Evolutionary conservation across 75 land plant species (phyloP), one percentile per base, ranked within the genome.

Genomic region (Pseudotsuga menziesii): DNA sequence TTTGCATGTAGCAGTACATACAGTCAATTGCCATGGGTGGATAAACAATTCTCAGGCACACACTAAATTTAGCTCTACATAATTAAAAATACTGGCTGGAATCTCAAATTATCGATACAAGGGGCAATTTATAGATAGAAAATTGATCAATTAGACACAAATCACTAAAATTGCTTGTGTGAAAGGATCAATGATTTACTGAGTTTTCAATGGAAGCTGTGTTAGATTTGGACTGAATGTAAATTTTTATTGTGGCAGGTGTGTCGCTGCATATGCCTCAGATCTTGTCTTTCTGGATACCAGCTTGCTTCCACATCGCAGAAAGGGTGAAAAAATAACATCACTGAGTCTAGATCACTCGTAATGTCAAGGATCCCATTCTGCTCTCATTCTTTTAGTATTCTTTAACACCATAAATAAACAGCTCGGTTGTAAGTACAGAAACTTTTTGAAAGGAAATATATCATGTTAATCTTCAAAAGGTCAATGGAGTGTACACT

Each of bases 261-360:
- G 99, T 87, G 99, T 91, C 12, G 96, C 85, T 9, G 96, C 98
- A 39, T 97, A 88, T 91, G 82, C 90, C 48, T 97, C 99, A 32
- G 99, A 97, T 86, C 83, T 89, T 44, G 58, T 84, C 36, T 90
- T 97, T 78, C 61, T 91, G 67, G 58, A 80, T 22, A 87, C 91
- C 36, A 85, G 90, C 72, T 39, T 87, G 62, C 89, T 89, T 73
- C 98, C 98, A 36, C 95, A 94, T 78, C 86, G 89, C 32, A 59
- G 48, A 60, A 73, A 58, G 58, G 93, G 89, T 61, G 56, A 85
- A 72, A 89, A 75, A 79, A 74, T 86, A 60, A 17, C 78, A 61
- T 80, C 84, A 25, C 85, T 95, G 20, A 97, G 96, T 83, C 82
- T 97, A 75, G 95, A 97, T 78, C 99, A 97, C 80, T 81, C 98